phyloP scores from a whole-genome alignment of 208 protist species.

The Kentomonas sorsogonicus region DNA sequence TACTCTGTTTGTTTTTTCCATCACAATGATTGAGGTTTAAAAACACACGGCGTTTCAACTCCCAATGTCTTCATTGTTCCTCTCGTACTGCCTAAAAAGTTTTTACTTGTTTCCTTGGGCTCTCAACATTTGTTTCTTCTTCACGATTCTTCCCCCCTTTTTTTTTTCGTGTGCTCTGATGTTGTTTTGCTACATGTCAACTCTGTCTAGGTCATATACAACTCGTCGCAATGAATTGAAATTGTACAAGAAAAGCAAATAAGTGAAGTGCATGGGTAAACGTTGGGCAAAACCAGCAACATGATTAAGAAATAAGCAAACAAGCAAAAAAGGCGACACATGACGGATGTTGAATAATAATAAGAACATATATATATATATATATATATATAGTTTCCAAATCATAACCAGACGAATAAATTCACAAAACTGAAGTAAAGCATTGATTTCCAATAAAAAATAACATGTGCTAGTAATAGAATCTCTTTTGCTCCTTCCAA shows the following conservation, averaged over 20 bases:
- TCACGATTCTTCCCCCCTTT: neutral
- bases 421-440: neutral
- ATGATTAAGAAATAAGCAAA: too few species aligned
- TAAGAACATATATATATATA: neutral
- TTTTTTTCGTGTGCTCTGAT: neutral
- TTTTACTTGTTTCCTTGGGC: too few species aligned
- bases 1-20: too few species aligned
- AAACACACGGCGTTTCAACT: too few species aligned
- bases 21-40: too few species aligned
- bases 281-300: neutral
- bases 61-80: too few species aligned
- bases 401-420: neutral
- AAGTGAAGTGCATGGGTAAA: too few species aligned
- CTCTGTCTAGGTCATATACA: neutral
- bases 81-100: neutral
- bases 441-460: slow-evolving; percentile 1
- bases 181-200: too few species aligned
- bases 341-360: slow-evolving; percentile 1
- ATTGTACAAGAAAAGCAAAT: too few species aligned
- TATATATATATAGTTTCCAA: neutral
- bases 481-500: too few species aligned
- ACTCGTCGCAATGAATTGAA: neutral
- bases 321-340: too few species aligned
- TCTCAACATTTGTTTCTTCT: neutral
- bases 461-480: slow-evolving; percentile 1